phyloP scores from a whole-genome alignment of 192 early-diverging fungal genomes.

The Coemansia reversa region DNA sequence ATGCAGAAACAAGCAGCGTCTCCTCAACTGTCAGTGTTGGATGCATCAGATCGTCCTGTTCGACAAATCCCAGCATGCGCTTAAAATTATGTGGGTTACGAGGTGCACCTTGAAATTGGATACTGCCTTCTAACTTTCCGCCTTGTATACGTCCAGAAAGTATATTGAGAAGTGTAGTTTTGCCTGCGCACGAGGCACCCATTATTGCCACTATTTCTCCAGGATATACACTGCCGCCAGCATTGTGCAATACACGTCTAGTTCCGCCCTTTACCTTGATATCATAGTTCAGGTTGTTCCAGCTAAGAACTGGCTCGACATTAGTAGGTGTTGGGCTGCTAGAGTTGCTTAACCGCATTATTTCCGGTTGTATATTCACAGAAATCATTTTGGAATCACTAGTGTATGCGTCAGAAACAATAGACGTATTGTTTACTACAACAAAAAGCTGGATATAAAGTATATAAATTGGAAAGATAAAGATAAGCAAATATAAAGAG shows the following conservation, averaged over 20 bases:
- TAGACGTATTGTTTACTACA: no score
- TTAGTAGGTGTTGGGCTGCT: no score
- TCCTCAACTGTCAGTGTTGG: constrained; percentile 70
- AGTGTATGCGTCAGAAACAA: no score
- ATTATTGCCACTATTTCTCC: constrained; percentile 77
- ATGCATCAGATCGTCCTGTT: constrained; percentile 53
- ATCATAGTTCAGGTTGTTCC: constrained; percentile 16
- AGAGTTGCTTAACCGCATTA: no score
- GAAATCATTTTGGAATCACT: no score
- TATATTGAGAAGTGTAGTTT: constrained; percentile 73
- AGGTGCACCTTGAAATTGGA: constrained; percentile 51
- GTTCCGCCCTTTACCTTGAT: constrained; percentile 7
- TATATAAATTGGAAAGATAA: no score
- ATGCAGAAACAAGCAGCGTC: constrained; percentile 66
- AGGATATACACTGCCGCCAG: constrained; percentile 62
- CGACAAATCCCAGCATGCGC: constrained; percentile 42
- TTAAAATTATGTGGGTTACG: constrained; percentile 35
- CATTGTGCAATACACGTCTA: constrained; percentile 53
- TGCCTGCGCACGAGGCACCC: constrained; percentile 83
- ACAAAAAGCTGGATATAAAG: no score
- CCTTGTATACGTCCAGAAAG: constrained; percentile 63
- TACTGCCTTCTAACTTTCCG: constrained; percentile 53
- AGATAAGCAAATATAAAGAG: no score
- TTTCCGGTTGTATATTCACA: no score
- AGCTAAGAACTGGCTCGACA: constrained; percentile 9